Evolutionary conservation across 331 rosid species (phyloP).

Genomic region (Saraca asoca): DNA sequence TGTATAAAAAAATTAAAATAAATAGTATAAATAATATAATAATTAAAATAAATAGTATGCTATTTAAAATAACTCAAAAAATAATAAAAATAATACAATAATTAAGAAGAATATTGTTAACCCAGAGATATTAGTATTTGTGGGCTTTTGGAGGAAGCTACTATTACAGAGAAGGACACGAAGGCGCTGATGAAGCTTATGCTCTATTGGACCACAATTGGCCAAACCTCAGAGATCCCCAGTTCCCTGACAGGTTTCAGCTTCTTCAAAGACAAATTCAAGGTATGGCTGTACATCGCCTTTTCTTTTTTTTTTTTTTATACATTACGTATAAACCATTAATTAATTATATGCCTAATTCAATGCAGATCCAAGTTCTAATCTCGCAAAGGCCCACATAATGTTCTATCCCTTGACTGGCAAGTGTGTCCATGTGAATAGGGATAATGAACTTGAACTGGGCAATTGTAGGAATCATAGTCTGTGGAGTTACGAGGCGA

Average conservation of each 20-base stretch:
- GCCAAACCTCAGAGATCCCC: slow-evolving; percentile 35
- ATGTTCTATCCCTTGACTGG: slow-evolving; percentile 45
- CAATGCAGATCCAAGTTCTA: slow-evolving; percentile 43
- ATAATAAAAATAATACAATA: too few relatives aligned
- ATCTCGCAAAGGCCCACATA: slow-evolving; percentile 31
- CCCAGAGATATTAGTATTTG: too few relatives aligned
- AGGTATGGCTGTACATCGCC: slow-evolving; percentile 28
- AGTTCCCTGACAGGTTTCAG: slow-evolving; percentile 37
- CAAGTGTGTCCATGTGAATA: slow-evolving; percentile 28
- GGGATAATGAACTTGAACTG: slow-evolving; percentile 29
- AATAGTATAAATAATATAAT: too few relatives aligned
- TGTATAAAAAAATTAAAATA: too few relatives aligned
- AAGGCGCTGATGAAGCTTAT: slow-evolving; percentile 38
- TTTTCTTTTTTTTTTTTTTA: not conserved
- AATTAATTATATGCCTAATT: not conserved
- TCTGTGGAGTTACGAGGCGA: slow-evolving; percentile 34
- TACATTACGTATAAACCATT: too few relatives aligned
- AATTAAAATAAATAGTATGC: too few relatives aligned
- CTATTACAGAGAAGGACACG: slow-evolving; percentile 29
- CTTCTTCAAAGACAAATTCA: slow-evolving; percentile 38
- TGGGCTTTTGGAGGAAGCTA: slow-evolving; percentile 57
- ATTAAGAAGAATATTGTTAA: too few relatives aligned
- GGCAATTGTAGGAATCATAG: slow-evolving; percentile 34
- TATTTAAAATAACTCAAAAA: too few relatives aligned
- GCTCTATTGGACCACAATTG: slow-evolving; percentile 43